phyloP scores from a whole-genome alignment of 805 yeast genomes.

The Yamadazyma endophytica region DNA sequence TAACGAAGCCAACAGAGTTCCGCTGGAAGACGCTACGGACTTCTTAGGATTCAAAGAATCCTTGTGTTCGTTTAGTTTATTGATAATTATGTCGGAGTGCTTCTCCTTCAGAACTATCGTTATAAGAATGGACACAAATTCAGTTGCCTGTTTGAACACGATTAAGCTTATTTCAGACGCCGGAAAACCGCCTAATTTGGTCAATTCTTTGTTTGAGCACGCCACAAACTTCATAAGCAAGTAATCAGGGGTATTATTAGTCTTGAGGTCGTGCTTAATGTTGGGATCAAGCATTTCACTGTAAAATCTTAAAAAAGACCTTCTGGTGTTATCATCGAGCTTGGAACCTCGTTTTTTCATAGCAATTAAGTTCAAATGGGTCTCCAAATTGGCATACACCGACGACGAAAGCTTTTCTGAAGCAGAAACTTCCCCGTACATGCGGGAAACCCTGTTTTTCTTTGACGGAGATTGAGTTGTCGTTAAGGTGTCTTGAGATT shows the following conservation, averaged over 20 bases:
- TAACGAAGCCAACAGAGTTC: neutral
- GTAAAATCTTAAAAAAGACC: slow-evolving; percentile 59
- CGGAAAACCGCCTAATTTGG: slow-evolving; percentile 33
- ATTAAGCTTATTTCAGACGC: slow-evolving; percentile 24
- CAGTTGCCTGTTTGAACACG: slow-evolving; percentile 34
- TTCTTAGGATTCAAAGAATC: slow-evolving; percentile 29
- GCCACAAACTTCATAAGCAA: slow-evolving; percentile 50
- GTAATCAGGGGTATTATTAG: slow-evolving; percentile 38
- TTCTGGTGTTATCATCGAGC: slow-evolving; percentile 47
- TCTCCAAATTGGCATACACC: slow-evolving; percentile 36
- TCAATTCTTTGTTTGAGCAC: slow-evolving; percentile 49
- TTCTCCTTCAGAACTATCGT: slow-evolving; percentile 33
- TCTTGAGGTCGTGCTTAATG: slow-evolving; percentile 27
- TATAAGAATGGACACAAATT: slow-evolving; percentile 35
- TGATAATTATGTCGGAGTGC: slow-evolving; percentile 31
- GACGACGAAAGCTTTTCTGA: slow-evolving; percentile 36
- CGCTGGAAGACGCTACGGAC: slow-evolving; percentile 6
- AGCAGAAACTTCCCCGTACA: slow-evolving; percentile 9
- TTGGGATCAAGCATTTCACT: slow-evolving; percentile 53
- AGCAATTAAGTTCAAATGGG: slow-evolving; percentile 41
- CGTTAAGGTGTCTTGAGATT: slow-evolving; percentile 2
- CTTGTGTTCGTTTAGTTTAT: slow-evolving; percentile 42
- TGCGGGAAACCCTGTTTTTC: slow-evolving; percentile 8
- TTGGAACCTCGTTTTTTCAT: slow-evolving; percentile 32
- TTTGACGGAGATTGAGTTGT: slow-evolving; percentile 6